phyloP scores from a whole-genome alignment of 2,329 filamentous ascomycete species.

The Calonectria naviculata region DNA sequence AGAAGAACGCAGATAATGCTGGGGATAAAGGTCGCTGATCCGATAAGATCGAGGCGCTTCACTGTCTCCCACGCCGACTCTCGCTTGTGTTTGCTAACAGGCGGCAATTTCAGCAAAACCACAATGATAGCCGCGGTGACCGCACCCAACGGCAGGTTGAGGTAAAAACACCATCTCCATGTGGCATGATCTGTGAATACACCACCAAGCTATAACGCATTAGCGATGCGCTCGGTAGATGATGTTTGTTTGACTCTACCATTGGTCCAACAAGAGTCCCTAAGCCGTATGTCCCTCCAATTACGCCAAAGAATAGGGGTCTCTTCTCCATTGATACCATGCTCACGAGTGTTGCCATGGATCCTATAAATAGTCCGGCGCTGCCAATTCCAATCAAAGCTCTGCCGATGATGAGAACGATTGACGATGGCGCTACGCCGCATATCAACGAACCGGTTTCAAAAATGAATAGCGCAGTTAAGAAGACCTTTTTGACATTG shows the following conservation, averaged over 20 bases:
- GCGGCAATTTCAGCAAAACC: slow-evolving; percentile 44
- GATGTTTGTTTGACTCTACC: neutral
- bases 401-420: slow-evolving; percentile 59
- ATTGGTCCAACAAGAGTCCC: slow-evolving; percentile 46
- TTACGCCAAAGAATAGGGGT: slow-evolving; percentile 44
- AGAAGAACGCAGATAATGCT: neutral
- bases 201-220: slow-evolving; percentile 37
- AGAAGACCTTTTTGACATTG: slow-evolving; percentile 59
- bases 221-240: neutral
- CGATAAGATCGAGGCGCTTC: neutral
- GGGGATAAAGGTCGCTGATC: neutral
- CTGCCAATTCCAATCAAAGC: slow-evolving; percentile 57
- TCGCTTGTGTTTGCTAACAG: slow-evolving; percentile 34
- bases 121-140: slow-evolving; percentile 45
- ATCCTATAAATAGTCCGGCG: slow-evolving; percentile 59
- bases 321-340: slow-evolving; percentile 43
- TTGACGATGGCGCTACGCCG: slow-evolving; percentile 53
- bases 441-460: slow-evolving; percentile 65
- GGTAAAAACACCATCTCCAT: slow-evolving; percentile 32
- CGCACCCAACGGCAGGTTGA: slow-evolving; percentile 41
- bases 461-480: slow-evolving; percentile 60
- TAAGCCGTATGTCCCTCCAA: slow-evolving; percentile 45
- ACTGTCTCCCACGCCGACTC: neutral
- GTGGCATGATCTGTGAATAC: slow-evolving; percentile 44
- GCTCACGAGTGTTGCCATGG: slow-evolving; percentile 60